Percentiles rank a stretch among this genome's conserved stretches.
Evolutionary conservation across 805 yeast species (phyloP).

Genomic region (Komagataella phaffii): DNA sequence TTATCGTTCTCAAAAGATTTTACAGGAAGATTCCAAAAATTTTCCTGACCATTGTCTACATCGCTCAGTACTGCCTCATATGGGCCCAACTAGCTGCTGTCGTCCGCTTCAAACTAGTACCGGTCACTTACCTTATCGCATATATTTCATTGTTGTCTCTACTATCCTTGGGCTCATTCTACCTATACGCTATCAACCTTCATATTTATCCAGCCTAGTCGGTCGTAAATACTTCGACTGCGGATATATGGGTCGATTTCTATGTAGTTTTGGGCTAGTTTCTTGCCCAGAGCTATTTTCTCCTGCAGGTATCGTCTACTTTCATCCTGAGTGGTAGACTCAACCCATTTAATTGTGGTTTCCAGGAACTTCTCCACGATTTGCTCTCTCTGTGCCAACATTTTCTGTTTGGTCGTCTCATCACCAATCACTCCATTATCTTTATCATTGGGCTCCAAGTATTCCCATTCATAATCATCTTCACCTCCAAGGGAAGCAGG

Average conservation of each 20-base stretch:
- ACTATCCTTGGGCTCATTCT: neutral
- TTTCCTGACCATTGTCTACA: neutral
- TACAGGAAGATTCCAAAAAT: neutral
- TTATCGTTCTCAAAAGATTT: neutral
- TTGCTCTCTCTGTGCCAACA: constrained; percentile 30
- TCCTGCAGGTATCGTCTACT: constrained; percentile 36
- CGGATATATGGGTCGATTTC: constrained; percentile 72
- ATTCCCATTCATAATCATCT: constrained; percentile 43
- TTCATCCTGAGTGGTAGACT: constrained; percentile 36
- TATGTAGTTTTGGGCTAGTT: constrained; percentile 51
- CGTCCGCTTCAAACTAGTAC: neutral
- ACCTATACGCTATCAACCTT: neutral
- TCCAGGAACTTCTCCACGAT: constrained; percentile 41
- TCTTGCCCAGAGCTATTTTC: constrained; percentile 36
- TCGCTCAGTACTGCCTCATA: neutral
- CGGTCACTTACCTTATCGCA: neutral
- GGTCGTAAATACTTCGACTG: constrained; percentile 66
- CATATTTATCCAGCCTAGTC: constrained; percentile 31
- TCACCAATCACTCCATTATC: constrained; percentile 37
- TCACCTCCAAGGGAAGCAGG: constrained; percentile 71
- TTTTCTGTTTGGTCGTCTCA: constrained; percentile 27
- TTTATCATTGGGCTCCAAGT: constrained; percentile 44
- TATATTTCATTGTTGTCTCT: neutral
- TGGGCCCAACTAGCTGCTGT: neutral
- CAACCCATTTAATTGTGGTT: constrained; percentile 71